Percentiles rank a stretch among this genome's conserved stretches.
Conservation (phyloP, 176 grass and related monocot genomes). For the Puya raimondii region DNA sequence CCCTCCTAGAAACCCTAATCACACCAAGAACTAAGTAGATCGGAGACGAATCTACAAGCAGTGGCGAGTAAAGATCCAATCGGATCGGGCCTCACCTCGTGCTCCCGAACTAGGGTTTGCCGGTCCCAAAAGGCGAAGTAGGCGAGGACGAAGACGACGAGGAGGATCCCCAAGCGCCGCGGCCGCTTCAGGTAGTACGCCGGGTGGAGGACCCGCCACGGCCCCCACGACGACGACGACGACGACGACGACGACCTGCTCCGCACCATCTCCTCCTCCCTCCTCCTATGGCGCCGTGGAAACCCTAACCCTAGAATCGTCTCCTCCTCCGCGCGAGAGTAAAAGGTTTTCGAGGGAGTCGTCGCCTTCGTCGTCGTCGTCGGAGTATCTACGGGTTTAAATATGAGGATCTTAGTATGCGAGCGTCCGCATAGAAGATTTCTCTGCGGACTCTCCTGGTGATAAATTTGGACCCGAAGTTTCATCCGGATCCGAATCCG, state of each 20-base stretch:
- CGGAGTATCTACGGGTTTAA: too few relatives aligned
- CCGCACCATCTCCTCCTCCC: background rate
- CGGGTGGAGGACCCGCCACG: slow-evolving; percentile 81
- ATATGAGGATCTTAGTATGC: too few relatives aligned
- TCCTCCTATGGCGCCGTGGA: slow-evolving; percentile 7
- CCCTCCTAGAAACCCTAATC: background rate
- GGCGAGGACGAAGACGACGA: slow-evolving; percentile 73
- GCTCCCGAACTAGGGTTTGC: slow-evolving; percentile 68
- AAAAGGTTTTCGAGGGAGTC: too few relatives aligned
- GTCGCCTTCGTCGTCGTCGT: too few relatives aligned
- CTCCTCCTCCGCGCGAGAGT: slow-evolving; percentile 4
- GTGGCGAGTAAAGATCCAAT: background rate
- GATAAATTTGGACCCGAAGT: too few relatives aligned
- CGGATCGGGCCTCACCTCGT: slow-evolving; percentile 47
- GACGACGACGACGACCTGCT: slow-evolving; percentile 40
- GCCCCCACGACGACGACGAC: slow-evolving; percentile 43
- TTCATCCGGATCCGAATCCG: too few relatives aligned
- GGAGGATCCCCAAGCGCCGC: slow-evolving; percentile 80
- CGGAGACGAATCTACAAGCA: background rate
- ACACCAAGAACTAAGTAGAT: background rate
- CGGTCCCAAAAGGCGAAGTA: slow-evolving; percentile 95
- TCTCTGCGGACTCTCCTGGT: too few relatives aligned
- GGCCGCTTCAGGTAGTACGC: slow-evolving; percentile 94
- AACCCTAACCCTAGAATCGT: slow-evolving; percentile 24
- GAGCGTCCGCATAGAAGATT: too few relatives aligned